phyloP scores from a whole-genome alignment of 768 basidiomycete species.

The Psilocybe cyanescens region DNA sequence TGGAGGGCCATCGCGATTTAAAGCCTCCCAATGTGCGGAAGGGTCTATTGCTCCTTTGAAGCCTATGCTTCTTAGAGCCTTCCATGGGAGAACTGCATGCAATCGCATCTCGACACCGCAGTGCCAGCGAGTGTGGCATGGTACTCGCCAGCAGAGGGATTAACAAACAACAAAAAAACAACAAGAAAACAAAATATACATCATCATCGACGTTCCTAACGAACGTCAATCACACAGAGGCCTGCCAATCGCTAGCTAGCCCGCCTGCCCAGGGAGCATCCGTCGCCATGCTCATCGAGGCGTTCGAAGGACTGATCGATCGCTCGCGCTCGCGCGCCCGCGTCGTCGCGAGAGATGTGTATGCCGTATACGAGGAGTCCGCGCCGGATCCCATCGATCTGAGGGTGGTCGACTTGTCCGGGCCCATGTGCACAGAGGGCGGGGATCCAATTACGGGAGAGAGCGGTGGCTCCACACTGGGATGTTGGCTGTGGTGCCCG shows the following conservation, averaged over 20 bases:
- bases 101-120: too few species aligned
- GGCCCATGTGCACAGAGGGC: conserved; percentile 21
- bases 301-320: conserved; percentile 31
- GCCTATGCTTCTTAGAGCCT: conserved; percentile 8
- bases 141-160: too few species aligned
- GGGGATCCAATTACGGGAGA: conserved; percentile 21
- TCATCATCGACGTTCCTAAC: too few species aligned
- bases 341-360: conserved; percentile 19
- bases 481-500: not conserved
- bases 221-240: not conserved
- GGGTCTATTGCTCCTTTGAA: conserved; percentile 1
- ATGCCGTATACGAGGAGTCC: conserved; percentile 9
- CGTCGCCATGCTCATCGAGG: conserved; percentile 23
- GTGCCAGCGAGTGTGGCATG: too few species aligned
- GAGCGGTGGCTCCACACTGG: not conserved
- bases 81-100: too few species aligned
- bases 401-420: conserved; percentile 12
- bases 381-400: conserved; percentile 21
- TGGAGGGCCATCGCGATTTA: too few species aligned
- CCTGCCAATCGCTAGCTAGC: conserved; percentile 41
- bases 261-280: conserved; percentile 45
- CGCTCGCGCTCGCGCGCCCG: conserved; percentile 7
- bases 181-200: too few species aligned
- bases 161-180: too few species aligned
- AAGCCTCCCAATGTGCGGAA: not conserved